phyloP scores from a whole-genome alignment of 352 stramenopile species.

The Phytophthora nicotianae region DNA sequence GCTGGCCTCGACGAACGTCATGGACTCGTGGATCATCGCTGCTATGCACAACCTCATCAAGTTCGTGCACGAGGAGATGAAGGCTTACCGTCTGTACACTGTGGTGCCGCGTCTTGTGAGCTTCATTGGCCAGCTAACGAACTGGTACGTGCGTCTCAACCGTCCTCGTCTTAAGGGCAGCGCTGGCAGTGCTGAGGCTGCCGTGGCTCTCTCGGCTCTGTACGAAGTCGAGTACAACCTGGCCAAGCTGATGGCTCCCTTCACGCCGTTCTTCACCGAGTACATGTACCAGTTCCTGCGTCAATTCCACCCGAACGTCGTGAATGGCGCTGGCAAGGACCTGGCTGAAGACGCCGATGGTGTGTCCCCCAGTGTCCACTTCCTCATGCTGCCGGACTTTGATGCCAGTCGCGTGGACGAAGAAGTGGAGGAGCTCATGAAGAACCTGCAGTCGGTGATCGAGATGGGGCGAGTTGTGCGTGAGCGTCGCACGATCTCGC shows the following conservation, averaged over 20 bases:
- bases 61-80: conserved; percentile 98
- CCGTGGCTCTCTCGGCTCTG: conserved; percentile 92
- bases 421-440: conserved; percentile 93
- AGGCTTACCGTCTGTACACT: conserved; percentile 99
- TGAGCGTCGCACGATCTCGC: conserved; percentile 96
- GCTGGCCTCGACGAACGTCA: conserved; percentile 94
- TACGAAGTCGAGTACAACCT: conserved; percentile 98
- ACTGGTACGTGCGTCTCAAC: conserved; percentile 99
- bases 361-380: conserved; percentile 96
- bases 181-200: conserved; percentile 87
- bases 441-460: conserved; percentile 96
- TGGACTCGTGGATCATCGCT: conserved; percentile 99
- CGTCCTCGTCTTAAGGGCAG: conserved; percentile 96
- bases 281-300: conserved; percentile 99
- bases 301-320: conserved; percentile 93
- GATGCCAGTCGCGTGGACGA: conserved; percentile 94
- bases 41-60: conserved; percentile 97
- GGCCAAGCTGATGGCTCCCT: conserved; percentile 97
- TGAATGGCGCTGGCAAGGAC: conserved; percentile 74
- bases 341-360: conserved; percentile 90
- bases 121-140: conserved; percentile 99
- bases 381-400: conserved; percentile 94
- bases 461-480: conserved; percentile 96
- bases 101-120: conserved; percentile 97
- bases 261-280: conserved; percentile 99